Percentiles rank a stretch among this genome's conserved stretches.
Evolutionary conservation across 129 eudicot genomes (phyloP).

Genomic region (Ambrosia trifida): DNA sequence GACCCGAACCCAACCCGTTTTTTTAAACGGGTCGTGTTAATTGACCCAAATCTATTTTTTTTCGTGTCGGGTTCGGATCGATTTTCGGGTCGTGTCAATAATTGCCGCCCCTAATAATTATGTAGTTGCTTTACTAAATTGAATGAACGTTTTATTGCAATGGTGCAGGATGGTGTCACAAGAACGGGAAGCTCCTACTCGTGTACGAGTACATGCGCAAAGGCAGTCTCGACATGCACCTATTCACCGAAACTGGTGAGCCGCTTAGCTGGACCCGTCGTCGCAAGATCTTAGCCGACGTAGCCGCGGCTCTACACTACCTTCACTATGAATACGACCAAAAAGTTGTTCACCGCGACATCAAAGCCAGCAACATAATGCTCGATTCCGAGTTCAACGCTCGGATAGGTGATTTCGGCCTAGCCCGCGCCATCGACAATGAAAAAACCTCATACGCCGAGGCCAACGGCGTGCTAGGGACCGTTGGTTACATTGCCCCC

Average conservation of each 20-base stretch:
- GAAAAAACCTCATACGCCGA: conserved; percentile 87
- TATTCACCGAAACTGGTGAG: conserved; percentile 43
- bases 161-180: conserved; percentile 75
- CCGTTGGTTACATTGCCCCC: conserved; percentile 84
- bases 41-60: too few species aligned
- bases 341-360: conserved; percentile 73
- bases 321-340: conserved; percentile 74
- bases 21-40: too few species aligned
- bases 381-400: conserved; percentile 59
- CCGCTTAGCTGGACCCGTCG: conserved; percentile 67
- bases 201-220: conserved; percentile 80
- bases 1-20: too few species aligned
- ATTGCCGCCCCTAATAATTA: too few species aligned
- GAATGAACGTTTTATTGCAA: not conserved
- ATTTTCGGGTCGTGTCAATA: too few species aligned
- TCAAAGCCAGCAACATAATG: conserved; percentile 80
- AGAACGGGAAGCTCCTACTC: conserved; percentile 57
- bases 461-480: conserved; percentile 80
- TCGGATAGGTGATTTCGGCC: conserved; percentile 74
- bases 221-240: conserved; percentile 66
- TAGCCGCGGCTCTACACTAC: conserved; percentile 64
- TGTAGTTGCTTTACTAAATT: too few species aligned
- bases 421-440: conserved; percentile 75
- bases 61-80: too few species aligned
- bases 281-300: conserved; percentile 49